Evolutionary conservation across 768 basidiomycete species (phyloP), one percentile per base, ranked within the genome.

Genomic region (Chalciporus chontae): DNA sequence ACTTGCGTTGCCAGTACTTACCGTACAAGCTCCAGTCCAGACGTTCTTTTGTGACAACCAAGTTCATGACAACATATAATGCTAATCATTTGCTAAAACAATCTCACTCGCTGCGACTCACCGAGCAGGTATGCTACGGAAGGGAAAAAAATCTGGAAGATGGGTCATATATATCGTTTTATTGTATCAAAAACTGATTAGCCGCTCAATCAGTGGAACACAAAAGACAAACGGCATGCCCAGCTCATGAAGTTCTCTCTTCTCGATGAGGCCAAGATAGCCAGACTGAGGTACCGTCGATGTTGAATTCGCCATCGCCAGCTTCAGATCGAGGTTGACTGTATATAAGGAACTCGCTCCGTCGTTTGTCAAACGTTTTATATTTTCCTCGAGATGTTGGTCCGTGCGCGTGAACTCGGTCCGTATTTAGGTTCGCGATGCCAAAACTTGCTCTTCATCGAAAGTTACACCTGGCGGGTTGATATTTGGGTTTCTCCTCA

Each of bases 381-480:
- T 63, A 67, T 14, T 34, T 34, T 53, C 40, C 3, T 11, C 0
- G 18, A 47, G 46, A 13, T 9, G 40, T 6, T 74, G 80, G 81
- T 79, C 80, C 75, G 80, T 82, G 81, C 79, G 73, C 71, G 62
- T 43, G 63, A 64, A 64, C 23, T 40, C n/a, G 8, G 23, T 15
- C 9, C 24, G 29, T 55, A 60, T 58, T 61, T 52, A 49, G 17
- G 1, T 19, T 15, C 34, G 4, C 34, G 36, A 43, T 3, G n/a
- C 21, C 14, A 5, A 15, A 21, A 8, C 8, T 10, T 3, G 4
- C 9, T 8, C 7, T 58, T 66, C 52, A 71, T 74, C 74, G 84
- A 85, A 86, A 86, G 83, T 85, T 75, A 66, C 76, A 86, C 84
- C 83, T 83, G 72, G 71, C 66, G 63, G 73, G 75, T 73, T 77